Percentiles rank a stretch among this genome's conserved stretches.
These are phyloP conservation scores for Bruguiera gymnorhiza DNA, from an alignment of 345 rosid genomes.

Conservation along the genomic window DNA sequence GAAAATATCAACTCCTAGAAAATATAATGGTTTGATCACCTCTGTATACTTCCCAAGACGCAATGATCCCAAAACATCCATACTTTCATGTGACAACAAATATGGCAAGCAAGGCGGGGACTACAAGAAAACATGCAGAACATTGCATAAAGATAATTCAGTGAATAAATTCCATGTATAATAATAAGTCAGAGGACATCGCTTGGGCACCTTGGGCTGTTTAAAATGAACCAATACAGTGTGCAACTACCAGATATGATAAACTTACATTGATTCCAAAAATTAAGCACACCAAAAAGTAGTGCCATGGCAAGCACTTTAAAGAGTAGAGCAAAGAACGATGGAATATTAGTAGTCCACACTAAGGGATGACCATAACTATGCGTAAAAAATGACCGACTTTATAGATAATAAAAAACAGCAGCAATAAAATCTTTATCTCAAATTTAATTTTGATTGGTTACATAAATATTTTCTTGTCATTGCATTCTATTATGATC, in stretches of 20 bases:
- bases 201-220: neutral
- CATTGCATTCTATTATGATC: too few species aligned
- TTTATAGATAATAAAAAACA: neutral
- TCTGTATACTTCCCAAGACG: slow-evolving; percentile 71
- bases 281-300: neutral
- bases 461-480: too few species aligned
- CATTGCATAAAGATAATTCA: neutral
- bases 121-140: slow-evolving; percentile 33
- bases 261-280: neutral
- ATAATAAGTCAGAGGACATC: neutral
- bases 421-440: too few species aligned
- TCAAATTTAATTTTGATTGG: too few species aligned
- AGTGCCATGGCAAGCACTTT: neutral
- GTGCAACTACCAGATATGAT: neutral
- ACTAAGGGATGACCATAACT: neutral
- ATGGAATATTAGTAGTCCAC: neutral
- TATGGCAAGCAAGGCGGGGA: slow-evolving; percentile 71
- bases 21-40: slow-evolving; percentile 37
- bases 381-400: neutral
- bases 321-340: neutral
- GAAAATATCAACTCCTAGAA: slow-evolving; percentile 9
- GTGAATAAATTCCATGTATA: neutral
- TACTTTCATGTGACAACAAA: slow-evolving; percentile 42
- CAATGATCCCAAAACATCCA: slow-evolving; percentile 48
- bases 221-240: neutral